Conservation (phyloP, 2,329 filamentous ascomycete species). For the Colletotrichum melonis region DNA sequence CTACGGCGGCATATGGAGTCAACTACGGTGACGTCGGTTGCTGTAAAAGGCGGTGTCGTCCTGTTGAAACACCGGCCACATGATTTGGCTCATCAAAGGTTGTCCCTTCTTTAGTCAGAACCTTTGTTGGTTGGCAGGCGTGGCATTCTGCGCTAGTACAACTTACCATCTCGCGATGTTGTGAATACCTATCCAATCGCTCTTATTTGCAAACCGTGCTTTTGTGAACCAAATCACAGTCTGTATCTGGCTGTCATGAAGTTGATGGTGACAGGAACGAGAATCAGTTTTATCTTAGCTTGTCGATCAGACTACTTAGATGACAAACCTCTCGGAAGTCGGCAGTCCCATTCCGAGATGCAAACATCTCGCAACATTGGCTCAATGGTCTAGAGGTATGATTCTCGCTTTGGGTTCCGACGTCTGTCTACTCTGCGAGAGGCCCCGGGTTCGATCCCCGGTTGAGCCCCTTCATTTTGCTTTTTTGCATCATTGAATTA, state of each 20-base stretch:
- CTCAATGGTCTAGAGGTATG: constrained; percentile 49
- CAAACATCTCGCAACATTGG: constrained; percentile 8
- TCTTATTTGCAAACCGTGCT: background rate
- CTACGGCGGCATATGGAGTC: background rate
- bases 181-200: background rate
- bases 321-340: too few species aligned
- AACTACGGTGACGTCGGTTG: constrained; percentile 13
- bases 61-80: background rate
- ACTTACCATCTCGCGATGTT: background rate
- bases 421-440: constrained; percentile 41
- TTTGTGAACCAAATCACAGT: background rate
- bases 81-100: background rate
- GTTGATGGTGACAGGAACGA: too few species aligned
- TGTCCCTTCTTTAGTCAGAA: background rate
- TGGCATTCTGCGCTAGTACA: background rate
- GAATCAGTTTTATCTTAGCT: too few species aligned
- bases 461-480: constrained; percentile 39
- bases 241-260: too few species aligned
- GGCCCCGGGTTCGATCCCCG: constrained; percentile 49
- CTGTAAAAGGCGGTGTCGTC: background rate
- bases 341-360: background rate
- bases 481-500: background rate
- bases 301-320: background rate
- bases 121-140: too few species aligned
- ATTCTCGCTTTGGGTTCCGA: constrained; percentile 46